Conservation (phyloP, 306 rosid species). For the Medicago lupulina region DNA sequence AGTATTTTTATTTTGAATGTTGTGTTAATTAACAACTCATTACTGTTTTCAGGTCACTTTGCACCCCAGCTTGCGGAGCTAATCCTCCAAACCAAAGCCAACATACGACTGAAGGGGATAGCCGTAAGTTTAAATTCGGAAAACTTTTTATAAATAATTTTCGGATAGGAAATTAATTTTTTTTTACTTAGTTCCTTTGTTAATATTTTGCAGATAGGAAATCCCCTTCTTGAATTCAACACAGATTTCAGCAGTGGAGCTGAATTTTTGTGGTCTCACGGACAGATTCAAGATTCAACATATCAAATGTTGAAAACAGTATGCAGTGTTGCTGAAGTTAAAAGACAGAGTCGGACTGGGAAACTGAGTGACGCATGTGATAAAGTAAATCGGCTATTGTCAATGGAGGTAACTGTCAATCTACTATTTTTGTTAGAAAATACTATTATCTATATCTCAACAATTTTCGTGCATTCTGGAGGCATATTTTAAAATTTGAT, state of each 20-base stretch:
- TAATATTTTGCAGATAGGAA: neutral
- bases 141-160: too few species aligned
- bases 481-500: neutral
- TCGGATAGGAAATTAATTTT: too few species aligned
- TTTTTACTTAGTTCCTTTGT: too few species aligned
- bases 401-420: neutral
- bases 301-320: neutral
- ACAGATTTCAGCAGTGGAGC: neutral
- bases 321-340: neutral
- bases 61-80: constrained; percentile 78
- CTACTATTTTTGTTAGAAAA: too few species aligned
- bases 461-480: too few species aligned
- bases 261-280: neutral
- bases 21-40: neutral
- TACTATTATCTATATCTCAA: too few species aligned
- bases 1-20: neutral
- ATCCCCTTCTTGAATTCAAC: neutral
- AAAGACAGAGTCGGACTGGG: neutral
- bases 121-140: constrained; percentile 52
- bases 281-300: neutral
- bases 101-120: constrained; percentile 68
- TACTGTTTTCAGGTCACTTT: constrained; percentile 59
- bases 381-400: neutral
- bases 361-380: neutral
- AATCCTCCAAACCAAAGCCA: constrained; percentile 48